Evolutionary conservation across 352 stramenopile genomes (phyloP).

Genomic region (Globisporangium orthogonon): DNA sequence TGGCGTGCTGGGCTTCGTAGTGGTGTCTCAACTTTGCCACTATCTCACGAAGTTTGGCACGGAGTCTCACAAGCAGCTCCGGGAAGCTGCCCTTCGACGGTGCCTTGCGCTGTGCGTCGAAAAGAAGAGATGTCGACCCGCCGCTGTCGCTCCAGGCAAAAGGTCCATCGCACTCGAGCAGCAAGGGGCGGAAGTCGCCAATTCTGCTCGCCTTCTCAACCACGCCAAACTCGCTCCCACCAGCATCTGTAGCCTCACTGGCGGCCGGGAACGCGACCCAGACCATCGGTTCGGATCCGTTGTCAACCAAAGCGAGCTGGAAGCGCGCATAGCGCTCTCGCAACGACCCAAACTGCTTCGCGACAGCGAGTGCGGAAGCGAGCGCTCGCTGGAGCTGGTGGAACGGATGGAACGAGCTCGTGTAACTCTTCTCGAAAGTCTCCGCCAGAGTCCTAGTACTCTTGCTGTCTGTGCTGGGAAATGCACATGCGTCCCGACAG

Average conservation of each 20-base stretch:
- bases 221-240: not conserved
- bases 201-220: not conserved
- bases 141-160: not conserved
- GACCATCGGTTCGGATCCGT: slow-evolving; percentile 7
- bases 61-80: slow-evolving; percentile 3
- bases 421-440: slow-evolving; percentile 15
- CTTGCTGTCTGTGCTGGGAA: not conserved
- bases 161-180: not conserved
- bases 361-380: slow-evolving; percentile 1
- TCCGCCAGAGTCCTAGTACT: not conserved
- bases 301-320: slow-evolving; percentile 8
- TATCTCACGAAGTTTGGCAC: not conserved
- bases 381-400: slow-evolving; percentile 32
- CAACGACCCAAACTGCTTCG: slow-evolving; percentile 20
- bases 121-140: no score
- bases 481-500: slow-evolving; percentile 1
- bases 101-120: no score
- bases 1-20: not conserved
- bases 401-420: slow-evolving; percentile 57
- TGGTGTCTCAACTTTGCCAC: not conserved
- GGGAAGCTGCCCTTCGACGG: slow-evolving; percentile 1
- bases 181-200: not conserved
- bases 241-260: not conserved
- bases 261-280: slow-evolving; percentile 16
- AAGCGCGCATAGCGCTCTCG: slow-evolving; percentile 17